Conservation (phyloP, 306 rosid genomes). For the Vigna mungo region DNA sequence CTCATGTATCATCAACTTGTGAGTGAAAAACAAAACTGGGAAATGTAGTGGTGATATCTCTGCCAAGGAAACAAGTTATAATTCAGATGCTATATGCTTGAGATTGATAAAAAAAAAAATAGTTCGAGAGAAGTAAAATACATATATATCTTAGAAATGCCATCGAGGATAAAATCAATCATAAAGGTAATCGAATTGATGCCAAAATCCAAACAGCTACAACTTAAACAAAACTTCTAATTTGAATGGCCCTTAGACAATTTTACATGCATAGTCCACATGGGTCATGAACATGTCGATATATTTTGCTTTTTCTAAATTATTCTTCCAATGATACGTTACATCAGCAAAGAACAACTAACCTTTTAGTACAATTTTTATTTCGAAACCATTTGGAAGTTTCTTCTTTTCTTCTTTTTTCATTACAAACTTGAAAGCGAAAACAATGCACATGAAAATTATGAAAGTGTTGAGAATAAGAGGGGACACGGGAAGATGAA, state of each 20-base stretch:
- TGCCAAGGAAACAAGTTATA: conserved; percentile 50
- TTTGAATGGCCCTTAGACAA: neutral
- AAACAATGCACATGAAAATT: neutral
- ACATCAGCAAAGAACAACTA: neutral
- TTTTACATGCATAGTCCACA: conserved; percentile 10
- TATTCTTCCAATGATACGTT: neutral
- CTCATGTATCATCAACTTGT: conserved; percentile 75
- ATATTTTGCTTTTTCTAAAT: neutral
- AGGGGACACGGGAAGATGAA: conserved; percentile 15
- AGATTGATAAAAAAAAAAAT: neutral
- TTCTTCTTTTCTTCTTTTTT: neutral
- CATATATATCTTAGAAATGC: conserved; percentile 20
- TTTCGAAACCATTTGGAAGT: neutral
- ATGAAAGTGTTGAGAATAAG: neutral
- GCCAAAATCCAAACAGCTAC: neutral
- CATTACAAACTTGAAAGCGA: neutral
- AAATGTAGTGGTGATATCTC: conserved; percentile 81
- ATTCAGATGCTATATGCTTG: conserved; percentile 30
- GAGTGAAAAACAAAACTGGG: conserved; percentile 86
- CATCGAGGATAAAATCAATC: conserved; percentile 26
- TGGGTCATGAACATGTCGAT: neutral
- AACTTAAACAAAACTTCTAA: neutral
- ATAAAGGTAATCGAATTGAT: conserved; percentile 11
- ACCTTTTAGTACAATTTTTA: neutral
- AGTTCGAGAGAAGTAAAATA: conserved; percentile 12